A percentile compares a stretch with the other conserved stretches of the same genome.
phyloP scores from a whole-genome alignment of 345 rosid genomes.

The Gossypium sturtianum region DNA sequence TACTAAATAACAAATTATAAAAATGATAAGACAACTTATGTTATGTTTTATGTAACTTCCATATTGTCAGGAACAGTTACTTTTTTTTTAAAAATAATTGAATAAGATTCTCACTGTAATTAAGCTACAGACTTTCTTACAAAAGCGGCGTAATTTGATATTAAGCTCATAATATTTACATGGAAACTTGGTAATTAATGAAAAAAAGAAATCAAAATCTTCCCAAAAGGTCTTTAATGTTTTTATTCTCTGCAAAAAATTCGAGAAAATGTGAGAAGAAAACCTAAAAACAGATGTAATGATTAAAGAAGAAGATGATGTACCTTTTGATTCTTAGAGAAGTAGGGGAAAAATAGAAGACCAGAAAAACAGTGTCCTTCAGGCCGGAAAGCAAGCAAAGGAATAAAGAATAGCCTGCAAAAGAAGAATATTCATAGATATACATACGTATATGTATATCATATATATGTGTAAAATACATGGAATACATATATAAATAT shows the following conservation, averaged over 20 bases:
- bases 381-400: background rate
- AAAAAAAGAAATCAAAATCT: background rate
- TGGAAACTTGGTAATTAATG: background rate
- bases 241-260: background rate
- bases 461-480: background rate
- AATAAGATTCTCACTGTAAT: background rate
- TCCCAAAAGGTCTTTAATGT: background rate
- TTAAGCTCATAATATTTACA: background rate
- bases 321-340: background rate
- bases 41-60: conserved; percentile 11
- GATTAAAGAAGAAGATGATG: background rate
- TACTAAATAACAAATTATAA: background rate
- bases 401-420: conserved; percentile 4
- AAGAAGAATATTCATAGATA: background rate
- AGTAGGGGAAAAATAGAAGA: background rate
- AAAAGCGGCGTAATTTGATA: background rate
- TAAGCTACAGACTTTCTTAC: background rate
- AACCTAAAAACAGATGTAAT: background rate
- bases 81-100: background rate
- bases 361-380: background rate
- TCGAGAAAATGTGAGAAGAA: background rate
- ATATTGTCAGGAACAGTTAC: conserved; percentile 19
- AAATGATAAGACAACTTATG: background rate
- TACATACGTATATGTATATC: background rate
- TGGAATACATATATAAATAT: conserved; percentile 7